These are phyloP conservation scores for Colletotrichum melonis DNA, from an alignment of 2,329 filamentous ascomycete genomes.

Conservation along the genomic window DNA sequence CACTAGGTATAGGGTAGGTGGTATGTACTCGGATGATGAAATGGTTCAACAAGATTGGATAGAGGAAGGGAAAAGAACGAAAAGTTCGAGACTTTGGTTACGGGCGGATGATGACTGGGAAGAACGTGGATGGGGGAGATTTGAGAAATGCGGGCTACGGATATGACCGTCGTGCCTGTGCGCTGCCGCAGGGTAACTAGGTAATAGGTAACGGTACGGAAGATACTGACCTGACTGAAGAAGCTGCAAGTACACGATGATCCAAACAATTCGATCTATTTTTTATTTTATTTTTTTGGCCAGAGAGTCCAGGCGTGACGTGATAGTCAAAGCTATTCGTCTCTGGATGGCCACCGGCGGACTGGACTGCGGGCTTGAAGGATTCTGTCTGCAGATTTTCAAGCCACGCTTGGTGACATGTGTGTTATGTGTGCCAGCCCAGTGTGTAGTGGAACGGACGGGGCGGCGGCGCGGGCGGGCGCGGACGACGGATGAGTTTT, in stretches of 20 bases:
- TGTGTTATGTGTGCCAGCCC: not conserved
- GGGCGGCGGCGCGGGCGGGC: not conserved
- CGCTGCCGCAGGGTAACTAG: not conserved
- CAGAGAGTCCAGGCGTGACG: not conserved
- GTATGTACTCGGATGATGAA: not conserved
- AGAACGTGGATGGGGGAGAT: not conserved
- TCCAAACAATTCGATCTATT: not conserved
- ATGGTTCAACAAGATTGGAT: not conserved
- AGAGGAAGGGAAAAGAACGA: not conserved
- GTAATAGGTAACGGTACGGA: not conserved
- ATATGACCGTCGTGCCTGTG: conserved; percentile 10
- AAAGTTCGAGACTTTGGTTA: not conserved
- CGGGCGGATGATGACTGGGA: not conserved
- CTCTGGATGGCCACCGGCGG: not conserved
- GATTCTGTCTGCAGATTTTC: conserved; percentile 6
- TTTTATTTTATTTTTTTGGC: not conserved
- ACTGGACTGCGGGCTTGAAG: not conserved
- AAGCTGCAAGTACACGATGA: not conserved
- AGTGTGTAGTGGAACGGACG: not conserved
- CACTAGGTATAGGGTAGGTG: not conserved
- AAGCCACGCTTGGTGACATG: conserved; percentile 12
- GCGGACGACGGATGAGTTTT: not conserved
- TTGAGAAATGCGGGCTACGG: not conserved
- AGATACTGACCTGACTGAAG: conserved; percentile 7
- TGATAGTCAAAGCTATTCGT: conserved; percentile 15